A percentile compares a stretch with the other conserved stretches of the same genome.
Evolutionary conservation across 192 early-diverging fungal genomes (phyloP).

Genomic region (Linnemannia schmuckeri): DNA sequence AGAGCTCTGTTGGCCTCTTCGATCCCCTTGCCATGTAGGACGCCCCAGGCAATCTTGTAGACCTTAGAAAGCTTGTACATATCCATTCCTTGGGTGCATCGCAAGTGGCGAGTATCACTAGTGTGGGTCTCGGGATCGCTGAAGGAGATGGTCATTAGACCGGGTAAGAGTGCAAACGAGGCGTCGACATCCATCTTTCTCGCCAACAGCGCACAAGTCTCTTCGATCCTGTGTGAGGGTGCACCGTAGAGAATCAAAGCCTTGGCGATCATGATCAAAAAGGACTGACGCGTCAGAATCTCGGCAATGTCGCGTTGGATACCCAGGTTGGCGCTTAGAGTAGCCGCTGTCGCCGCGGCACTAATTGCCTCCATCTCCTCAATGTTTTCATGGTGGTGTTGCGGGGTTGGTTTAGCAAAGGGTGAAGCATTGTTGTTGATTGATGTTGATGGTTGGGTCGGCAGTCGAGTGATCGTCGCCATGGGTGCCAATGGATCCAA

Average conservation of each 20-base stretch:
- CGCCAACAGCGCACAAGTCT: conserved; percentile 56
- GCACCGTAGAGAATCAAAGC: conserved; percentile 77
- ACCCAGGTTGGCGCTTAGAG: conserved; percentile 26
- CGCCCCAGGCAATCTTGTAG: conserved; percentile 72
- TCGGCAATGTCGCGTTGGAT: conserved; percentile 69
- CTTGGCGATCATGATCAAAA: conserved; percentile 73
- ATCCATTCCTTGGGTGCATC: conserved; percentile 72
- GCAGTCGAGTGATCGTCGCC: conserved; percentile 22
- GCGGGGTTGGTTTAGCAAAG: neutral
- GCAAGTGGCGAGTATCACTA: conserved; percentile 79
- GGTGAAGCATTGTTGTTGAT: conserved; percentile 24
- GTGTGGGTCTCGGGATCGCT: conserved; percentile 82
- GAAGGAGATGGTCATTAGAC: conserved; percentile 80
- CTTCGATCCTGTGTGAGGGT: conserved; percentile 76
- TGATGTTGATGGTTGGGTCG: conserved; percentile 29
- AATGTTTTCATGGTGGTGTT: conserved; percentile 16
- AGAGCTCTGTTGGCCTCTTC: conserved; percentile 69
- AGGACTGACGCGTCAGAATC: conserved; percentile 77
- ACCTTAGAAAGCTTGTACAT: conserved; percentile 76
- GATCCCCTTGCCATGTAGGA: conserved; percentile 71
- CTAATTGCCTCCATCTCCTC: conserved; percentile 52
- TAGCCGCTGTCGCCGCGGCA: conserved; percentile 30
- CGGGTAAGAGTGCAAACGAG: conserved; percentile 76
- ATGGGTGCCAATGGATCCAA: neutral
- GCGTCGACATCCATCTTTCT: conserved; percentile 73